Conservation (phyloP, 2,329 filamentous ascomycete genomes). For the Macrophomina phaseolina region DNA sequence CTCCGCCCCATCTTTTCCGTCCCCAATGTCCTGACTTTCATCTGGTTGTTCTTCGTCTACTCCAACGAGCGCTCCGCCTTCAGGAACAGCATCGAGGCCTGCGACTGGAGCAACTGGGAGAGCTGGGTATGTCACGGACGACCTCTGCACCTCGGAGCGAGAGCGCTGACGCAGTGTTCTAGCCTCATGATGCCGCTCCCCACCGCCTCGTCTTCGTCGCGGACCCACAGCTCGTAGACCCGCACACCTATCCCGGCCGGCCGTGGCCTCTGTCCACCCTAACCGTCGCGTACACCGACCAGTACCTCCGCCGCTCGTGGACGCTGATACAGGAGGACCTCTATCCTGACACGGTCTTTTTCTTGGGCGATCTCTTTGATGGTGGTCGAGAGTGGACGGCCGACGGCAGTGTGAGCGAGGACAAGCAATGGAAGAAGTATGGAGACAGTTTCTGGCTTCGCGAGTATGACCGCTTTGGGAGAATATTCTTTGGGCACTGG, state of each 20-base stretch:
- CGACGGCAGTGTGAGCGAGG: constrained; percentile 55
- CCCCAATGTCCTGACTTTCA: constrained; percentile 68
- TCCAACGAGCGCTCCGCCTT: constrained; percentile 88
- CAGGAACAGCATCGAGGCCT: constrained; percentile 70
- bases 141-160: neutral
- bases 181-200: constrained; percentile 79
- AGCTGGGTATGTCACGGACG: constrained; percentile 70
- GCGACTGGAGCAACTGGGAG: constrained; percentile 89
- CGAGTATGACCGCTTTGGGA: constrained; percentile 85
- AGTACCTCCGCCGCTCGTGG: constrained; percentile 86
- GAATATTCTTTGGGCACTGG: constrained; percentile 80
- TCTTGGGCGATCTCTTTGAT: constrained; percentile 93
- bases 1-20: constrained; percentile 41
- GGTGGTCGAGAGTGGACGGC: constrained; percentile 96
- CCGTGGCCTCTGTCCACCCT: constrained; percentile 72
- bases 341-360: constrained; percentile 85
- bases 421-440: constrained; percentile 75
- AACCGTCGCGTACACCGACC: constrained; percentile 79
- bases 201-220: constrained; percentile 86
- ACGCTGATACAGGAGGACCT: constrained; percentile 75
- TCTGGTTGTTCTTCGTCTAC: constrained; percentile 80
- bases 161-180: constrained; percentile 30
- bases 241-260: constrained; percentile 90
- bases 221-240: constrained; percentile 90
- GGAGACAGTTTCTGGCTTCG: constrained; percentile 82